Conservation (phyloP, 2,329 filamentous ascomycete genomes). For the Samsoniella hepiali region DNA sequence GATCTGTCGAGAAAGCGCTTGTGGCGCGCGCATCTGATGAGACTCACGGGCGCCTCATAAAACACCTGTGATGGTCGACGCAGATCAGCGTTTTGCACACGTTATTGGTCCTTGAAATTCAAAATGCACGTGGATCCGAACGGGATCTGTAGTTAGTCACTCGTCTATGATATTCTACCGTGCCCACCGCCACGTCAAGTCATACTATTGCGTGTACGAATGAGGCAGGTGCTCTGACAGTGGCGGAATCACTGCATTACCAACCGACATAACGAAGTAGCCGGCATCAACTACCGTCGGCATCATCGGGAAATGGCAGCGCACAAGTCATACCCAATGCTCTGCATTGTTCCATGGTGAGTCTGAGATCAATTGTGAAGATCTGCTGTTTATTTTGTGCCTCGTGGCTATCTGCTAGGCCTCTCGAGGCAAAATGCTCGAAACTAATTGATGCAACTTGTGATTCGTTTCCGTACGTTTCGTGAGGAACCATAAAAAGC, state of each 20-base stretch:
- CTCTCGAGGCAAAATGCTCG: too few relatives aligned
- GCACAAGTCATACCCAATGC: neutral
- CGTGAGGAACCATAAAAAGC: neutral
- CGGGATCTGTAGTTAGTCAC: neutral
- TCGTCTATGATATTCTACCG: neutral
- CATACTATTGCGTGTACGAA: neutral
- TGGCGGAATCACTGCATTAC: neutral
- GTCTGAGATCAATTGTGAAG: too few relatives aligned
- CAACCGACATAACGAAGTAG: too few relatives aligned
- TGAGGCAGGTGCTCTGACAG: neutral
- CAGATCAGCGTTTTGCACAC: neutral
- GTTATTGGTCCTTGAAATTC: neutral
- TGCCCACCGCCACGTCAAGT: neutral
- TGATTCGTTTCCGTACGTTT: neutral
- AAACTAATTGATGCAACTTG: too few relatives aligned
- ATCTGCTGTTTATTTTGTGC: too few relatives aligned
- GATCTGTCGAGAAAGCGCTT: neutral
- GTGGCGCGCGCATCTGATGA: conserved; percentile 3
- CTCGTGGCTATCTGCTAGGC: too few relatives aligned
- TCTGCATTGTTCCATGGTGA: neutral
- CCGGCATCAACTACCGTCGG: neutral
- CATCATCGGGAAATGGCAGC: neutral
- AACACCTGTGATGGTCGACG: neutral
- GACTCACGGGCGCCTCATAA: neutral
- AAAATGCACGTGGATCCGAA: neutral